Base-by-base conservation (phyloP, 495 filamentous ascomycete genomes). In the Xylaria curta region DNA sequence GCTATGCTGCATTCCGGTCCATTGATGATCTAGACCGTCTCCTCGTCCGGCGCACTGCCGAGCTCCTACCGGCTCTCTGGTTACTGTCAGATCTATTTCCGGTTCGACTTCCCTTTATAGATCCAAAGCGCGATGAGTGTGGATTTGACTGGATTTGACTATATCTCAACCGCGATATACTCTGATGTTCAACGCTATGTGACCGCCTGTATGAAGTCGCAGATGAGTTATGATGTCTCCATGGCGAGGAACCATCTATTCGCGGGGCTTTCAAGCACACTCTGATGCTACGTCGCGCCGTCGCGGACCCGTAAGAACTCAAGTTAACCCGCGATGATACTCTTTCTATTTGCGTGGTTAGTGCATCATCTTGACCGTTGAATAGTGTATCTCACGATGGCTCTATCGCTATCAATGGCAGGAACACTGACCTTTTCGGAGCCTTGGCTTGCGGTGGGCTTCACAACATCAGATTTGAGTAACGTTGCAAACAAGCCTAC, bases 401-500 rank as follows among this genome's bases (percentile, higher is more conserved):
- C 36, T 49, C 46, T 51, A 15, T 47, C 36, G 40, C 46, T 44
- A 15, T 42, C 15, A n/a, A 54, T 31, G 19, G 51, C 26, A 42
- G 8, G 28, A 40, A 19, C 31, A 60, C n/a, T 5, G 46, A 19
- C 46, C 17, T 61, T 26, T 28, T 49, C 38, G 21, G 26, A 26
- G 26, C 21, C 28, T 28, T 24, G 58, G 58, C 28, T 53, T 63
- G 31, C n/a, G 13, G 53, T 12, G 38, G 68, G 21, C 54, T 26
- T 63, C 58, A 62, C 62, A 24, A n/a, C n/a, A n/a, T n/a, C n/a
- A 28, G 7, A 70, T 44, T 47, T 38, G 17, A 42, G 68, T 64
- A 70, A 70, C 68, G 68, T 70, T 70, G 68, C 68, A 70, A 70
- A 33, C 15, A 56, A n/a, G 56, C 47, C 12, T 47, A 44, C 46